Base-by-base conservation (phyloP, 1,139 yeast genomes). In the Trichomonascaceae sp. region DNA sequence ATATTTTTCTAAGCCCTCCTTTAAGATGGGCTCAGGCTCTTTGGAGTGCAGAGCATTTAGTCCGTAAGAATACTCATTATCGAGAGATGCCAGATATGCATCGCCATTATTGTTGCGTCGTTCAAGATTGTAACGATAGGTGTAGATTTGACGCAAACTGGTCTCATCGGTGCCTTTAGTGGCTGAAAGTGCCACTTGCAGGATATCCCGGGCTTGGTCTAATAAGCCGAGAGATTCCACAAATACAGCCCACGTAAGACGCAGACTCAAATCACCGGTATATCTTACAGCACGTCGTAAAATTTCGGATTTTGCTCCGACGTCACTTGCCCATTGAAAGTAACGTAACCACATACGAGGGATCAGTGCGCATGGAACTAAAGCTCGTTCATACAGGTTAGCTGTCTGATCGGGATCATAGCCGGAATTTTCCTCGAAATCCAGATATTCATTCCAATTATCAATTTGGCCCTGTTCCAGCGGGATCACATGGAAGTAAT, bases 331-430 rank as follows among this genome's bases (percentile, higher is more conserved):
- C 75, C 75, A 74, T 30, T 85, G 75, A 1, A 82, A 71, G 63
- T 81, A 85, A 53, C 83, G 78, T 24, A 83, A 62, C 91, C 95
- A 87, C 46, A 86, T 72, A 27, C 70, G 70, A 1, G 81, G 78
- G 60, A 85, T 81, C 17, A 72, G 64, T 0, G 84, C 82, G 3
- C 83, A 75, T 0, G 80, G 70, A 2, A 82, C 73, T 12, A 85
- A 60, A 0, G 70, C 70, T 12, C 69, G 70, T 59, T 83, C 84
- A 63, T 83, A 87, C 1, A 78, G 66, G 43, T 77, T 74, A 10
- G 67, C 67, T 1, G 78, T 65, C 50, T 74, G 73, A 13, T 55
- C 57, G 1, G 44, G 39, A 13, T 60, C 55, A 36, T 49, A 47
- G 22, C 54, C 56, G 20, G 54, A 52, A 22, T 49, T 43, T 27